Evolutionary conservation across 2,329 filamentous ascomycete species (phyloP).

Genomic region (Teratosphaeria destructans): DNA sequence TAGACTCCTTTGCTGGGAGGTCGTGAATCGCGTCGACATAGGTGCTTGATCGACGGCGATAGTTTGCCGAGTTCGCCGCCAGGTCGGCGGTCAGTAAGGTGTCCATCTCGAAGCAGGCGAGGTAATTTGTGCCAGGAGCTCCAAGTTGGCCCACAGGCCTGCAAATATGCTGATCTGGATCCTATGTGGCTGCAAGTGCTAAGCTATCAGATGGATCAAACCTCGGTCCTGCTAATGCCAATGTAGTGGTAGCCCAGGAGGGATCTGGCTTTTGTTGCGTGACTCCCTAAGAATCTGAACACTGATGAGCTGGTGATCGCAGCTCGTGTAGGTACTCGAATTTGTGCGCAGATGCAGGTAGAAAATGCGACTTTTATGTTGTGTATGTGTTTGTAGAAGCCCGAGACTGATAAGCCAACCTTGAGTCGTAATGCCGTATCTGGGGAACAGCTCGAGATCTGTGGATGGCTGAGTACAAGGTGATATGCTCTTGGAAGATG

Average conservation of each 20-base stretch:
- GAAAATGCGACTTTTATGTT: not conserved
- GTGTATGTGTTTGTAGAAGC: not conserved
- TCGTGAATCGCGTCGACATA: conserved; percentile 98
- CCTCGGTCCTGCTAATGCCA: not conserved
- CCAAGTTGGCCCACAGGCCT: not conserved
- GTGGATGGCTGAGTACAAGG: not conserved
- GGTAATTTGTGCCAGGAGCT: not conserved
- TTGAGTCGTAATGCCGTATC: not conserved
- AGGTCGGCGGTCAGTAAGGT: conserved; percentile 74
- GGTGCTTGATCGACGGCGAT: conserved; percentile 85
- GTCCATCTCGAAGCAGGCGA: conserved; percentile 38
- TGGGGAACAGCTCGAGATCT: not conserved
- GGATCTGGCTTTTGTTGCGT: not conserved
- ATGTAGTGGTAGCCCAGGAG: not conserved
- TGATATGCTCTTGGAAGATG: not conserved
- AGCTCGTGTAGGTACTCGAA: not conserved
- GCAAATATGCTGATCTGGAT: not conserved
- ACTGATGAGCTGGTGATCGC: not conserved
- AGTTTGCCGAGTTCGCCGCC: conserved; percentile 79
- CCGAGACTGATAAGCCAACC: not conserved
- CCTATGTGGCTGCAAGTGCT: not conserved
- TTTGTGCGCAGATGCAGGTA: not conserved
- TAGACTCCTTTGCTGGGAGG: conserved; percentile 66
- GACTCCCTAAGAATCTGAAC: not conserved
- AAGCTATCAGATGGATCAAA: not conserved